A percentile compares a stretch with the other conserved stretches of the same genome.
These are phyloP conservation scores for Globisporangium viniferum DNA, from an alignment of 352 stramenopile genomes.

Conservation along the genomic window DNA sequence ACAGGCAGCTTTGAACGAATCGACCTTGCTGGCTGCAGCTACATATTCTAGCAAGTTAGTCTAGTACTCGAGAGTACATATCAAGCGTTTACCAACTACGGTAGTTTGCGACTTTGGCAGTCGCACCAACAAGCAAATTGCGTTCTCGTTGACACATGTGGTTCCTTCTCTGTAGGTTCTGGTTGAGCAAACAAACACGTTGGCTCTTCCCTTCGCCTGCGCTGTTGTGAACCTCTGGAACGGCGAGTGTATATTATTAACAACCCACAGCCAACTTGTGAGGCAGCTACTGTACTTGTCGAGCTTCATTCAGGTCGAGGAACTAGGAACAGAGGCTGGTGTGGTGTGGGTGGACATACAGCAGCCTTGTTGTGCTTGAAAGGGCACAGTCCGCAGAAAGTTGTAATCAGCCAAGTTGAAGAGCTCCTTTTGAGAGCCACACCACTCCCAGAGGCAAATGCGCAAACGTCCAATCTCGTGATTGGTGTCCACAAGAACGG, in stretches of 20 bases:
- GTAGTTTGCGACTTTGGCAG: background rate
- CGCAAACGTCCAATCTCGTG: slow-evolving; percentile 18
- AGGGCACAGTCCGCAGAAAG: background rate
- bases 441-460: slow-evolving; percentile 7
- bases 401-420: background rate
- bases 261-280: background rate
- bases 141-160: background rate
- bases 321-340: background rate
- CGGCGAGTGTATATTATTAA: background rate
- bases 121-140: background rate
- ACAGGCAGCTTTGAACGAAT: too few species aligned
- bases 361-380: background rate
- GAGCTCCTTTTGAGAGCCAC: background rate
- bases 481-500: background rate
- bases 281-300: too few species aligned
- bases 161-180: background rate
- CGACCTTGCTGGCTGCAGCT: too few species aligned
- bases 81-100: too few species aligned
- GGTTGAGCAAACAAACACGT: background rate
- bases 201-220: background rate
- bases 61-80: too few species aligned
- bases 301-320: background rate
- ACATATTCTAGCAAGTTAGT: too few species aligned
- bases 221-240: too few species aligned
- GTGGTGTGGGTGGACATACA: background rate